A percentile compares a stretch with the other conserved stretches of the same genome.
Evolutionary conservation across 139 green algal species (phyloP).

Genomic region (Gonium pectorale): DNA sequence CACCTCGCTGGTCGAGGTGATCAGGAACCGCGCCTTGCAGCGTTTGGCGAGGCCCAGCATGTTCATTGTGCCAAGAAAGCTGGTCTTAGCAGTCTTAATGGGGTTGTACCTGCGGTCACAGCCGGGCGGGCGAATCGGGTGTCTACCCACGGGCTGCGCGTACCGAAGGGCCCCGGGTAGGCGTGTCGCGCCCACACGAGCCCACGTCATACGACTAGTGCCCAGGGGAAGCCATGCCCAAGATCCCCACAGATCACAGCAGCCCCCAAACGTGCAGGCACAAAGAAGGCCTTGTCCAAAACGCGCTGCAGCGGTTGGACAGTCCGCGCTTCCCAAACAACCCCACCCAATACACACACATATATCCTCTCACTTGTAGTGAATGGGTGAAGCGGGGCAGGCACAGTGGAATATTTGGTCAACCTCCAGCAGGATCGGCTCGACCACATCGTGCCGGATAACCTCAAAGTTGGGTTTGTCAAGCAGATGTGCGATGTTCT

Average conservation of each 20-base stretch:
- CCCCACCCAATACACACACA: no score
- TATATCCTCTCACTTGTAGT: constrained; percentile 99
- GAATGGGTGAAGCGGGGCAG: constrained; percentile 98
- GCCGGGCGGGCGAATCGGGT: no score
- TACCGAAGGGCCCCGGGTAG: no score
- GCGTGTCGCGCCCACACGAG: no score
- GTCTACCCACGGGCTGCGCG: no score
- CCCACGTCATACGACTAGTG: no score
- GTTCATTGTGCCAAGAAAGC: constrained; percentile 98
- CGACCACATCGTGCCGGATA: constrained; percentile 97
- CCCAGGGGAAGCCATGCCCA: no score
- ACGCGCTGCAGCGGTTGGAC: no score
- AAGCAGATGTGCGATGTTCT: constrained; percentile 95
- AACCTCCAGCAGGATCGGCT: constrained; percentile 96
- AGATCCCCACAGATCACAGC: no score
- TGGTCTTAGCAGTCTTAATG: constrained; percentile 99
- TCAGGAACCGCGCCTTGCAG: constrained; percentile 91
- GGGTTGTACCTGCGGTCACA: constrained; percentile 99
- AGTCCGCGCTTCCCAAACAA: no score
- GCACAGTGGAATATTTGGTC: constrained; percentile 99
- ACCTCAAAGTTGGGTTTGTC: constrained; percentile 96
- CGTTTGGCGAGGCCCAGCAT: constrained; percentile 99
- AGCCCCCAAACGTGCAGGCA: no score
- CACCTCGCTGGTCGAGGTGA: constrained; percentile 95
- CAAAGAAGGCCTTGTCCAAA: no score